phyloP scores from a whole-genome alignment of 306 rosid genomes.

The Vicia sativa region DNA sequence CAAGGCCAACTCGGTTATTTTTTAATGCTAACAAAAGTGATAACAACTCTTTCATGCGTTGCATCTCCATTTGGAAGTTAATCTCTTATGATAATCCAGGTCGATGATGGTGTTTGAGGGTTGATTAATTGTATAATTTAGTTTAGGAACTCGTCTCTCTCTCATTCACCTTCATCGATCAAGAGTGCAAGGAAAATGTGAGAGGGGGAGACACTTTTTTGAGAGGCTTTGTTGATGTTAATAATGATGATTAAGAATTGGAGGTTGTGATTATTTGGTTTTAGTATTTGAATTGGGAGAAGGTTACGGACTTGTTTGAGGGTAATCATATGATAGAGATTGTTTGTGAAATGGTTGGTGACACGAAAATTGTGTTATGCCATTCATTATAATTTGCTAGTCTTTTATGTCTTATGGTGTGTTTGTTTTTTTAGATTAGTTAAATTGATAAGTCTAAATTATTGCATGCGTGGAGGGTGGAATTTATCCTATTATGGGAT shows the following conservation, averaged over 20 bases:
- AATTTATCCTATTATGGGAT: slow-evolving; percentile 15
- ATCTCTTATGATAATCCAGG: slow-evolving; percentile 31
- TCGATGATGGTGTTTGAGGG: slow-evolving; percentile 38
- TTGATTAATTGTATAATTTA: background rate
- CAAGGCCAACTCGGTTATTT: slow-evolving; percentile 56
- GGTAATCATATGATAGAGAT: slow-evolving; percentile 28
- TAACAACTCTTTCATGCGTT: slow-evolving; percentile 62
- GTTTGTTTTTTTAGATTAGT: background rate
- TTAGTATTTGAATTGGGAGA: slow-evolving; percentile 17
- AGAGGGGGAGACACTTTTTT: slow-evolving; percentile 35
- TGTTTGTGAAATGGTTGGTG: slow-evolving; percentile 34
- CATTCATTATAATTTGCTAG: slow-evolving; percentile 16
- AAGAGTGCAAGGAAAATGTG: slow-evolving; percentile 41
- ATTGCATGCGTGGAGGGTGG: slow-evolving; percentile 16
- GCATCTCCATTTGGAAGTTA: slow-evolving; percentile 58
- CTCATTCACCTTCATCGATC: slow-evolving; percentile 40
- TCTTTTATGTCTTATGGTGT: background rate
- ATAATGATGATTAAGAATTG: background rate
- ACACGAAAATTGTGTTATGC: slow-evolving; percentile 50
- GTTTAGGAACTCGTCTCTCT: slow-evolving; percentile 8
- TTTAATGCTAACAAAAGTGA: slow-evolving; percentile 50
- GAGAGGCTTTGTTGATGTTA: background rate
- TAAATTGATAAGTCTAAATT: too few relatives aligned
- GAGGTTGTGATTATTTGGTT: background rate
- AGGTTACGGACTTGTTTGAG: slow-evolving; percentile 20